Evolutionary conservation across 192 early-diverging fungal species (phyloP), one percentile per base, ranked within the genome.

Genomic region (Linnemannia hyalina): DNA sequence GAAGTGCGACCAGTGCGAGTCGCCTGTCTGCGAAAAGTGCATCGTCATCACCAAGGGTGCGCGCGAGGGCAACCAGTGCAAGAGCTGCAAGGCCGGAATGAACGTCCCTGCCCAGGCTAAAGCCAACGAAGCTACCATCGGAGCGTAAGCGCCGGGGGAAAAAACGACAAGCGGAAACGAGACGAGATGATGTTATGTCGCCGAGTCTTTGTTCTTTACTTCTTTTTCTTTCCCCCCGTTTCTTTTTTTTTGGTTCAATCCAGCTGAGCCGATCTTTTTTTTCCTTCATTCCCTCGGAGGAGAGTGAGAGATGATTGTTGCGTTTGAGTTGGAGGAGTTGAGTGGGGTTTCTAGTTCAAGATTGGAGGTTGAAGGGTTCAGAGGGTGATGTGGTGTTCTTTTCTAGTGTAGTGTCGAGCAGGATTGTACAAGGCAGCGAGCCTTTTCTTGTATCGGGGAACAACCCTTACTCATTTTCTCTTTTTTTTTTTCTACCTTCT

Each of bases 41-140:
- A 80, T 85, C 35, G 78, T 85, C 74, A 85, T 85, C 47, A 85
- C 83, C 69, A 85, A 85, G 78, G 83, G 83, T 55, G 68, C 49
- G 4, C 83, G 83, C 15, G 74, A 85, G 63, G 83, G 83, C 32
- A 85, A 85, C 78, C 76, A 69, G 69, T 85, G 83, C 83, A 72
- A 85, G 83, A 68, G 1, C 70, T 85, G 83, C 75, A 85, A 85
- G 83, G 35, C 22, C 35, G 38, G 11, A 5, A 13, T 55, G 18
- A 4, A n/a, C 18, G 26, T 44, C 38, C 46, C 40, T 23, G 15
- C 35, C n/a, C 3, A 49, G 3, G 60, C 23, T 20, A 32, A 15
- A 10, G 40, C 68, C 23, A 65, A 68, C 41, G 22, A 44, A 10
- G 74, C 83, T 13, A 38, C 68, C 26, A 47, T 80, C 74, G 23